These are phyloP conservation scores for Stylonectria norvegica DNA, from an alignment of 2,329 filamentous ascomycete species.

Conservation along the genomic window DNA sequence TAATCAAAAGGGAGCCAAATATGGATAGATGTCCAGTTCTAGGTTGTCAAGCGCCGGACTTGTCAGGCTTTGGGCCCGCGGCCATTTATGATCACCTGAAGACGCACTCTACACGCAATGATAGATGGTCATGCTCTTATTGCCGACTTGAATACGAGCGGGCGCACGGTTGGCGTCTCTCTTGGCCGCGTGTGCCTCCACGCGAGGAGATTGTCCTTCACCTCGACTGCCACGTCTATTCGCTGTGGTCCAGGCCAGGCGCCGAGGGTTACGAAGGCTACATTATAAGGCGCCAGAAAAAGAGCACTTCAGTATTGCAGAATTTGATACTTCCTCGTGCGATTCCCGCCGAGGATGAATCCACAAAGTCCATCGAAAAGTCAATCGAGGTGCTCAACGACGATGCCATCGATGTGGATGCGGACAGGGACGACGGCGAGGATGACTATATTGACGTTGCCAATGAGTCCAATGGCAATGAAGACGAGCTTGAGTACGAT, in stretches of 20 bases:
- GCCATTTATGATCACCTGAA: conserved; percentile 15
- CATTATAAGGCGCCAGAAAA: no score
- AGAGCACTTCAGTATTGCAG: no score
- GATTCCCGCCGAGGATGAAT: no score
- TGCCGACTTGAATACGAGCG: no score
- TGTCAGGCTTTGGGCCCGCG: conserved; percentile 5
- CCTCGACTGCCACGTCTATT: conserved; percentile 20
- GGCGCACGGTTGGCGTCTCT: no score
- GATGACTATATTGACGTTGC: background rate
- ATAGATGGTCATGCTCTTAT: no score
- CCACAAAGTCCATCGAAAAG: background rate
- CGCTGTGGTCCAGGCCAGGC: no score
- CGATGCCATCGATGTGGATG: background rate
- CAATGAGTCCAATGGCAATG: background rate
- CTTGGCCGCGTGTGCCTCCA: no score
- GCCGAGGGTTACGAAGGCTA: no score
- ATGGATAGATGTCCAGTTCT: conserved; percentile 11
- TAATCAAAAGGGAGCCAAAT: no score
- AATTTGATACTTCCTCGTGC: no score
- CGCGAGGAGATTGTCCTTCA: conserved; percentile 14
- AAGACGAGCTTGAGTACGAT: background rate
- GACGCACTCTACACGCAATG: conserved; percentile 2
- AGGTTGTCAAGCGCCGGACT: conserved; percentile 1
- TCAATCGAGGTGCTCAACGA: background rate
- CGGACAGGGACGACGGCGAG: conserved; percentile 4